These are phyloP conservation scores for Globisporangium spinosum DNA, from an alignment of 352 stramenopile species.

Conservation along the genomic window DNA sequence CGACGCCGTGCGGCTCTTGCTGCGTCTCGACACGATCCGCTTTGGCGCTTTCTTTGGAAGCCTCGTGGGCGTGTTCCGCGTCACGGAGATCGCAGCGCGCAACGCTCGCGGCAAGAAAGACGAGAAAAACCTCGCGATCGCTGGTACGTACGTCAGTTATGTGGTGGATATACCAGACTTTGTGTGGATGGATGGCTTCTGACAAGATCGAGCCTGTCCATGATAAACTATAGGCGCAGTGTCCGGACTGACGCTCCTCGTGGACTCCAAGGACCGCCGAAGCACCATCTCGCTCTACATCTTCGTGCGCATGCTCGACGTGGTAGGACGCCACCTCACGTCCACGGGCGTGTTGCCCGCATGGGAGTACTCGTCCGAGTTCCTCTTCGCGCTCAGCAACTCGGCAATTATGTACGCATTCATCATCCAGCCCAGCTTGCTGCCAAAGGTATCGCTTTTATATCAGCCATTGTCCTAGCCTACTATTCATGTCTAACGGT, in stretches of 20 bases:
- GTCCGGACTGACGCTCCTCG: slow-evolving; percentile 61
- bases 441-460: slow-evolving; percentile 54
- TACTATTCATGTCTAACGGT: background rate
- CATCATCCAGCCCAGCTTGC: slow-evolving; percentile 53
- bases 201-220: background rate
- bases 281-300: slow-evolving; percentile 82
- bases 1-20: slow-evolving; percentile 62
- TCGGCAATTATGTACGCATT: slow-evolving; percentile 79
- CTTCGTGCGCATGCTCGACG: slow-evolving; percentile 83
- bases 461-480: background rate
- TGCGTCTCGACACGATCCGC: slow-evolving; percentile 64
- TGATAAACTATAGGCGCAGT: slow-evolving; percentile 27
- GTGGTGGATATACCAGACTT: no score
- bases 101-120: slow-evolving; percentile 43
- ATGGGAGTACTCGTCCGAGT: slow-evolving; percentile 67
- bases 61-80: slow-evolving; percentile 68
- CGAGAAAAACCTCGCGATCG: slow-evolving; percentile 61
- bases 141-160: slow-evolving; percentile 10
- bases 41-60: slow-evolving; percentile 77
- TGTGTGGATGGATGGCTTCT: background rate
- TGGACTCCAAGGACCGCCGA: slow-evolving; percentile 61
- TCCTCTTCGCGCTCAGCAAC: slow-evolving; percentile 75
- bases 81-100: slow-evolving; percentile 55
- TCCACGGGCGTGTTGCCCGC: slow-evolving; percentile 44
- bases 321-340: slow-evolving; percentile 68